These are phyloP conservation scores for Pharus latifolius DNA, from an alignment of 176 grass and related monocot genomes.

Conservation along the genomic window DNA sequence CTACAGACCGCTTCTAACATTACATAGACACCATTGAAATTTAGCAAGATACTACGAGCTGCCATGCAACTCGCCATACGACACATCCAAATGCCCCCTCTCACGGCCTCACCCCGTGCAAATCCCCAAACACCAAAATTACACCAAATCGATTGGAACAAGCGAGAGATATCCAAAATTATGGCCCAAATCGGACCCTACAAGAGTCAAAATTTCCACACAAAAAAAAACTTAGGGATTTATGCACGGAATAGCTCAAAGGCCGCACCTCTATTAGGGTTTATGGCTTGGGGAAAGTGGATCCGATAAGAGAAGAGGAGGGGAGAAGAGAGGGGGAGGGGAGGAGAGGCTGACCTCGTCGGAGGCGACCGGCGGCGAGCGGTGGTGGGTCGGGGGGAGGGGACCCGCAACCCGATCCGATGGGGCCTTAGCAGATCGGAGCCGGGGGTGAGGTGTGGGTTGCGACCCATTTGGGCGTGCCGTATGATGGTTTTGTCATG, in stretches of 20 bases:
- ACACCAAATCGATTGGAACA: background rate
- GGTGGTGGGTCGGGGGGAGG: conserved; percentile 20
- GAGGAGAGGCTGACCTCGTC: conserved; percentile 33
- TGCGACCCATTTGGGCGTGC: conserved; percentile 23
- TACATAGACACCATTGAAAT: background rate
- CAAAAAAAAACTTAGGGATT: conserved; percentile 4
- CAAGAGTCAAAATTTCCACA: background rate
- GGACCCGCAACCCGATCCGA: conserved; percentile 72
- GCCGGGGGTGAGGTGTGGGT: conserved; percentile 21
- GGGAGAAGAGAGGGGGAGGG: background rate
- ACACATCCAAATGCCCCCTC: background rate
- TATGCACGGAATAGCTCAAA: background rate
- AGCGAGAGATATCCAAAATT: conserved; percentile 1
- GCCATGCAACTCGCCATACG: background rate
- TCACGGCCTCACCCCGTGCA: background rate
- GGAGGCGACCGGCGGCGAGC: conserved; percentile 27
- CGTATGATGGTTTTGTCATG: background rate
- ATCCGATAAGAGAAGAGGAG: conserved; percentile 1
- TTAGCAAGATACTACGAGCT: background rate
- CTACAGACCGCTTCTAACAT: background rate
- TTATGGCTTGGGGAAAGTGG: conserved; percentile 24
- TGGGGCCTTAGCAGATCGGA: conserved; percentile 60
- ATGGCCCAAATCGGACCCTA: background rate
- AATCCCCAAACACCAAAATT: background rate
- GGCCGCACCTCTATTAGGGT: conserved; percentile 27